Percentiles rank a stretch among this genome's conserved stretches.
These are phyloP conservation scores for Teratosphaeria pseudoeucalypti DNA, from an alignment of 2,329 filamentous ascomycete genomes.

Conservation along the genomic window DNA sequence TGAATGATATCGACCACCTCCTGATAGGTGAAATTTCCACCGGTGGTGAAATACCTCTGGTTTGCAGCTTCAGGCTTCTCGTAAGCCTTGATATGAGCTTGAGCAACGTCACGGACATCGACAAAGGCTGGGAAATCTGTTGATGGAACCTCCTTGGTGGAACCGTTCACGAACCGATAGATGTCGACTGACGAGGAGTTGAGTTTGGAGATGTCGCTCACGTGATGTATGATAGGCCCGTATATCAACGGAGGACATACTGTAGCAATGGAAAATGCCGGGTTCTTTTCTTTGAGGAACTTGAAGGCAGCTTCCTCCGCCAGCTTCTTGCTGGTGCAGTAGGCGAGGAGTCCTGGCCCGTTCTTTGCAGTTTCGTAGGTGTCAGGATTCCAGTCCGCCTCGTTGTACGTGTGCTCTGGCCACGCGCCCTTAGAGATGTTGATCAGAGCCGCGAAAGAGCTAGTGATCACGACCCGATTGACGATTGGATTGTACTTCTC, in stretches of 20 bases:
- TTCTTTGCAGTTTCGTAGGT: conserved; percentile 39
- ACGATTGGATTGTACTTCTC: conserved; percentile 32
- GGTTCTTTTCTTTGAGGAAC: conserved; percentile 42
- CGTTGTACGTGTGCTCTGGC: conserved; percentile 41
- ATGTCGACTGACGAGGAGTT: conserved; percentile 56
- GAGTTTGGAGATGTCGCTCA: conserved; percentile 52
- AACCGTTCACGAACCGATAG: background rate
- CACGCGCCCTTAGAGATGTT: conserved; percentile 43
- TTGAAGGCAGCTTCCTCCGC: conserved; percentile 48
- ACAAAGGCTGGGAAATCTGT: conserved; percentile 34
- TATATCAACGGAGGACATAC: conserved; percentile 42
- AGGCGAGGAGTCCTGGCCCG: conserved; percentile 32
- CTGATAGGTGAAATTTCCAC: background rate
- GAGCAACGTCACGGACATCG: conserved; percentile 16
- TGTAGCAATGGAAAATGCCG: conserved; percentile 39
- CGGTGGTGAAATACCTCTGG: background rate
- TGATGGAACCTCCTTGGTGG: conserved; percentile 37
- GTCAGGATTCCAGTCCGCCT: conserved; percentile 48
- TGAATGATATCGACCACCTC: background rate
- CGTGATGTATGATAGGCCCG: conserved; percentile 46
- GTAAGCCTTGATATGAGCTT: conserved; percentile 11
- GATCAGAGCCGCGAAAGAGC: conserved; percentile 56
- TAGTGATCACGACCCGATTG: conserved; percentile 62
- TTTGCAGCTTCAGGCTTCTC: background rate
- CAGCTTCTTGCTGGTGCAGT: conserved; percentile 51